Conservation (phyloP, 768 basidiomycete species). For the Crepidotus variabilis region DNA sequence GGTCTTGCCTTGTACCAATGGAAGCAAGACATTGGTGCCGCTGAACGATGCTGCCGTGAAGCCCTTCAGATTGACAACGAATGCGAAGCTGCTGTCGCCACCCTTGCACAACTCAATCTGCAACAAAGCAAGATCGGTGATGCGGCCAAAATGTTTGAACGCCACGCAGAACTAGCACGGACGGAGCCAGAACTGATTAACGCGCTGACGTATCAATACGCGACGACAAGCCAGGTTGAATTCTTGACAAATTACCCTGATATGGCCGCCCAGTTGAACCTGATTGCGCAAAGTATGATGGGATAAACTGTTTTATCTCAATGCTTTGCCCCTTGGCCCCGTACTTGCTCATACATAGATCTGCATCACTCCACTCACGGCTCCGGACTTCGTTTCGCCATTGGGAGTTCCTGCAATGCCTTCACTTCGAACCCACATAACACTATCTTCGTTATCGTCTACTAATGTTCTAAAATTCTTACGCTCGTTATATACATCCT, state of each 20-base stretch:
- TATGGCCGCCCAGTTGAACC: conserved; percentile 65
- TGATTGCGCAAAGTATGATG: conserved; percentile 34
- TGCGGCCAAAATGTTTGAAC: conserved; percentile 84
- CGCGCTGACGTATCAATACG: conserved; percentile 73
- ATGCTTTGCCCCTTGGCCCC: not conserved
- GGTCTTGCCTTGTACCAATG: conserved; percentile 95
- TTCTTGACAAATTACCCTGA: conserved; percentile 84
- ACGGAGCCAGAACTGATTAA: conserved; percentile 85
- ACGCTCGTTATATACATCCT: too few species aligned
- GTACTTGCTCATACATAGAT: too few species aligned
- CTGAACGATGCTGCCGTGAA: conserved; percentile 83
- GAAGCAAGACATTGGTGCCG: conserved; percentile 83
- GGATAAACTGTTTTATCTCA: not conserved
- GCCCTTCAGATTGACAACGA: conserved; percentile 87
- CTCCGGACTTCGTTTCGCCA: too few species aligned
- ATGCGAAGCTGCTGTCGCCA: conserved; percentile 95
- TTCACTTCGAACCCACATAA: too few species aligned
- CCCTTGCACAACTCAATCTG: conserved; percentile 87
- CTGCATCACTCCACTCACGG: too few species aligned
- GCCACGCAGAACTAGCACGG: conserved; percentile 81
- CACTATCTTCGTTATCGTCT: too few species aligned
- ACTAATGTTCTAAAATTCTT: too few species aligned
- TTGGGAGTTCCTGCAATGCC: too few species aligned
- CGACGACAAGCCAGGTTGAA: conserved; percentile 76
- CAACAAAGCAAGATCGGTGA: conserved; percentile 88